phyloP scores from a whole-genome alignment of 441 rosid species.

The Pelargonium myrrhifolium region DNA sequence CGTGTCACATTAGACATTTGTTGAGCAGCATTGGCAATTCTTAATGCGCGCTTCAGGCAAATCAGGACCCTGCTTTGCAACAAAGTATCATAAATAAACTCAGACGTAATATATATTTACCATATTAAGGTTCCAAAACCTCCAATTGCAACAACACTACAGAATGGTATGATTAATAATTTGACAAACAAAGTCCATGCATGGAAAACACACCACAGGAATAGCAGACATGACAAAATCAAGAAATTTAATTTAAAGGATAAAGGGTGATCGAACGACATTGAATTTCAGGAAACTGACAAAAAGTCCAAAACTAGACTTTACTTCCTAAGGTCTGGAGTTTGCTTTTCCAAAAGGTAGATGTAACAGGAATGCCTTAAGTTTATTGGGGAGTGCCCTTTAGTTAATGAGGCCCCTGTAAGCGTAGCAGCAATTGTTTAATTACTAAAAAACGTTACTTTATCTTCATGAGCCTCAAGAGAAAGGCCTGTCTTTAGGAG shows the following conservation, averaged over 20 bases:
- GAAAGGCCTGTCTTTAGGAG: too few species aligned
- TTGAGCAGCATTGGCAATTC: slow-evolving; percentile 94
- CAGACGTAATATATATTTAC: background rate
- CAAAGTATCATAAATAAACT: background rate
- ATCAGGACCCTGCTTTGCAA: slow-evolving; percentile 55
- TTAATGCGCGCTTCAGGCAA: slow-evolving; percentile 88
- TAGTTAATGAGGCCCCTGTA: too few species aligned
- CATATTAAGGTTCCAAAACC: background rate
- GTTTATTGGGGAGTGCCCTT: too few species aligned
- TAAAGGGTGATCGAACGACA: too few species aligned
- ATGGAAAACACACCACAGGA: background rate
- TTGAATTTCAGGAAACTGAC: background rate
- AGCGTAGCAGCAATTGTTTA: too few species aligned
- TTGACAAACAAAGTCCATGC: background rate
- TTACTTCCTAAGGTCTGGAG: too few species aligned
- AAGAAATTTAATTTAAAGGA: too few species aligned
- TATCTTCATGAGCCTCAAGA: too few species aligned
- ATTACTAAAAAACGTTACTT: too few species aligned
- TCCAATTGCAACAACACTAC: background rate
- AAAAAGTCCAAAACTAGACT: background rate
- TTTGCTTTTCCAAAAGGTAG: too few species aligned
- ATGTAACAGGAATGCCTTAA: too few species aligned
- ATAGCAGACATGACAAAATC: too few species aligned
- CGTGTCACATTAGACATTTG: slow-evolving; percentile 69
- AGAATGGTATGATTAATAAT: background rate